Evolutionary conservation across 208 protist genomes (phyloP), one percentile per base, ranked within the genome.

Genomic region (Sergeia podlipaevii): DNA sequence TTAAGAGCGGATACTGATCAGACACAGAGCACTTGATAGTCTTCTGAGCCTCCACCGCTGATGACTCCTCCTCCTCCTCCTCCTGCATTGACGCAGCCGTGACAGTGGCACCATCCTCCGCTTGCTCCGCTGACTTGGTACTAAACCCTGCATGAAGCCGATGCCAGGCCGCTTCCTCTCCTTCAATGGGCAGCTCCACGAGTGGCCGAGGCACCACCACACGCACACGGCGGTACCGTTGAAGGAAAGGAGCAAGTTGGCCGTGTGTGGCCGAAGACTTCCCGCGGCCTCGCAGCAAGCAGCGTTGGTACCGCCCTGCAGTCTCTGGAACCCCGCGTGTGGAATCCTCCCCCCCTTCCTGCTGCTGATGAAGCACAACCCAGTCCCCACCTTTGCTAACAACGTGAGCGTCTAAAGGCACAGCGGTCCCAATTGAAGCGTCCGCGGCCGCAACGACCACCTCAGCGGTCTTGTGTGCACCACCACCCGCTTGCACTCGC

Each of bases 1-100:
- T 73, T 29, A 91, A 53, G 21, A 91, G 66, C n/a, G 84, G 84
- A 36, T 78, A 91, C 54, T 80, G 74, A 48, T 88, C 80, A 0
- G 84, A 82, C 11, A 78, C 52, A n/a, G 77, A 86, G 63, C 70
- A 84, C 20, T 38, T 53, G 60, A 80, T 46, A 36, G 21, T 26
- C 17, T 39, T 48, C 26, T 47, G 65, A 24, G 38, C 32, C 10
- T 11, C 27, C 33, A 45, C 18, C 51, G 39, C 17, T 42, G 17
- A 51, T 20, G 17, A 33, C 17, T 53, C 36, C 1, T 21, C 30
- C 7, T 1, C 15, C 28, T 33, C 26, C 17, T 61, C 32, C 33
- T 6, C 21, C 18, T 47, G 30, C n/a, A 37, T 26, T 34, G 1
- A 29, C 47, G 51, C 74, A 3, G 21, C 38, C 4, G 11, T 54